Percentiles rank a stretch among this genome's conserved stretches.
phyloP scores from a whole-genome alignment of 257 asterid species.

The Plectranthus barbatus region DNA sequence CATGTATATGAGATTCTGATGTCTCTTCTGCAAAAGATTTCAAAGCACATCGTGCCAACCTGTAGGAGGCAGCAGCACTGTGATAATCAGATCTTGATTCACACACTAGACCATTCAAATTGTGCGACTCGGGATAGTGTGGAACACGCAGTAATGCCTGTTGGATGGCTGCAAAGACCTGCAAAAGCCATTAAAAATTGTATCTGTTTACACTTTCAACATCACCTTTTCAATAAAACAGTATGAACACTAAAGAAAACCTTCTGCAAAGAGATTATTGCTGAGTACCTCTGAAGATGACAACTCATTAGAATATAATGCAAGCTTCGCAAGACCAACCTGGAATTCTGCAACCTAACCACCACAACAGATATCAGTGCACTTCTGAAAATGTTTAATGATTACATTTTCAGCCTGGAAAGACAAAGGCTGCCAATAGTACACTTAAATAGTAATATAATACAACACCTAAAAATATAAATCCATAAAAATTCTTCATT shows the following conservation, averaged over 20 bases:
- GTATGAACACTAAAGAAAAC: not conserved
- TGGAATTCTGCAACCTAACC: conserved; percentile 89
- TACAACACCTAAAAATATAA: not conserved
- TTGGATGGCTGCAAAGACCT: conserved; percentile 86
- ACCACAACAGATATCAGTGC: conserved; percentile 21
- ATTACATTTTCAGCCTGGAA: not conserved
- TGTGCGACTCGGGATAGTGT: conserved; percentile 83
- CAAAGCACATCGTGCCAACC: conserved; percentile 64
- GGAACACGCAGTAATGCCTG: conserved; percentile 89
- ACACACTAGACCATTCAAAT: conserved; percentile 80
- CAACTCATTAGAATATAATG: conserved; percentile 51
- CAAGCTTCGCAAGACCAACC: conserved; percentile 87
- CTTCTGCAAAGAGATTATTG: conserved; percentile 7
- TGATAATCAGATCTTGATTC: conserved; percentile 78
- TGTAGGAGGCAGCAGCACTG: conserved; percentile 72
- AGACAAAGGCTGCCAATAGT: conserved; percentile 4
- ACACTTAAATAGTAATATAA: not conserved
- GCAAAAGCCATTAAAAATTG: conserved; percentile 13
- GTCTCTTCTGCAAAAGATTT: conserved; percentile 32
- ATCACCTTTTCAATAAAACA: conserved; percentile 7
- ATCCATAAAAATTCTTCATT: not conserved
- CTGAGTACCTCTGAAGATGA: conserved; percentile 73
- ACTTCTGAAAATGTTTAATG: conserved; percentile 2
- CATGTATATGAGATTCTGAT: conserved; percentile 40
- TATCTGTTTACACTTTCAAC: conserved; percentile 5